Conservation (phyloP, 2,329 filamentous ascomycete genomes). For the Alternaria infectoria region DNA sequence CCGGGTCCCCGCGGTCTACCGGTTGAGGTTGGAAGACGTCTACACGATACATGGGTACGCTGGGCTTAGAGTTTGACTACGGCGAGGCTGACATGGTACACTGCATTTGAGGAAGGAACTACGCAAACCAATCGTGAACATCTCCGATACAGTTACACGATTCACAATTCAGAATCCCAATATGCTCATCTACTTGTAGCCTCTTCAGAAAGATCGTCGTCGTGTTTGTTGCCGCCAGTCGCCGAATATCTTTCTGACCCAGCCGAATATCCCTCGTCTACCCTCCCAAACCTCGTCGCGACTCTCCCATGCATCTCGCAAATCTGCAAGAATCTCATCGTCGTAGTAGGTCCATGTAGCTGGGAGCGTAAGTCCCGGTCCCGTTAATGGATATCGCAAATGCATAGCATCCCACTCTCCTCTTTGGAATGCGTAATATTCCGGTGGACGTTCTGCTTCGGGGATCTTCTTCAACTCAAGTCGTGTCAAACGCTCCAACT, state of each 20-base stretch:
- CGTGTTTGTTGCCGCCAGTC: too few species aligned
- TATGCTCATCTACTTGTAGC: neutral
- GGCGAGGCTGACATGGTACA: neutral
- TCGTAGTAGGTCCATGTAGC: neutral
- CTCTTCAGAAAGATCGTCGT: too few species aligned
- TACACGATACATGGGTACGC: neutral
- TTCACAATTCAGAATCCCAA: too few species aligned
- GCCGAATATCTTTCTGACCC: too few species aligned
- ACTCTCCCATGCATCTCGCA: neutral
- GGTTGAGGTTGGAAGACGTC: neutral
- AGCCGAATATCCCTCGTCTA: too few species aligned
- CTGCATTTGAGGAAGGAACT: neutral
- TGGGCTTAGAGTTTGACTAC: neutral
- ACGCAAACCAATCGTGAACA: neutral
- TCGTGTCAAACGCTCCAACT: neutral
- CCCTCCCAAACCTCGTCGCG: neutral
- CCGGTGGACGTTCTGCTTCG: neutral
- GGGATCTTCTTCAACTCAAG: neutral
- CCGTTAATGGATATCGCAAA: neutral
- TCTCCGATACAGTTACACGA: too few species aligned
- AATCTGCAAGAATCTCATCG: neutral
- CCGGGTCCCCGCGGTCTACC: constrained; percentile 3
- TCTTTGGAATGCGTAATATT: neutral
- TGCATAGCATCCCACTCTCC: neutral
- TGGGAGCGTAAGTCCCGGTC: neutral